A percentile compares a stretch with the other conserved stretches of the same genome.
Conservation (phyloP, 176 grass and related monocot species). For the Eleusine indica region DNA sequence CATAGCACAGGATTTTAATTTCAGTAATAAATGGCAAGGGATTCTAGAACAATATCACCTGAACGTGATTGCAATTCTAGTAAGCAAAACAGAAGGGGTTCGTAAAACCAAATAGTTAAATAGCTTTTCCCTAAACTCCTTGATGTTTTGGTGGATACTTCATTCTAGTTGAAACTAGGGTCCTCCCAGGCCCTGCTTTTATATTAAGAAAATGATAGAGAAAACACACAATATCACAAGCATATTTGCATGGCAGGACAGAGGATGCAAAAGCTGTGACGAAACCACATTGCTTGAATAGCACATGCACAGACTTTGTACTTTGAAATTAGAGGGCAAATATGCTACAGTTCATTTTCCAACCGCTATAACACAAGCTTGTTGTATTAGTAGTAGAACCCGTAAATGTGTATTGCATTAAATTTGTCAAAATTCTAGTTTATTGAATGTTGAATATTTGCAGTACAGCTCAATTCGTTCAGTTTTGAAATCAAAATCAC, state of each 20-base stretch:
- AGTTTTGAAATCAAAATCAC: neutral
- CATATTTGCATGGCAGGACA: neutral
- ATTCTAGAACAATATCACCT: neutral
- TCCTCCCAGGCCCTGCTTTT: neutral
- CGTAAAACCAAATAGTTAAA: neutral
- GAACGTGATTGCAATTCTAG: neutral
- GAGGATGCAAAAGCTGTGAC: neutral
- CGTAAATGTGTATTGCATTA: neutral
- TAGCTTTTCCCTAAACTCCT: neutral
- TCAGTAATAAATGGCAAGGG: neutral
- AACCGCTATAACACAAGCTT: neutral
- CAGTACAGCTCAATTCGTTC: neutral
- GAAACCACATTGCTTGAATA: neutral
- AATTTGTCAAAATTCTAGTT: neutral
- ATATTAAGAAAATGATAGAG: neutral
- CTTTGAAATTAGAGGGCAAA: neutral
- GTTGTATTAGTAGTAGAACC: neutral
- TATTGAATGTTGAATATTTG: slow-evolving; percentile 13
- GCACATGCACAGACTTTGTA: neutral
- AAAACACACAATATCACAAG: neutral
- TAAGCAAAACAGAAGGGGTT: neutral
- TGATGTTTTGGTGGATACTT: neutral
- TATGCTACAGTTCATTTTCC: neutral
- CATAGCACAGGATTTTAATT: neutral
- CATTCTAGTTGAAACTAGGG: neutral